Percentiles rank a stretch among this genome's conserved stretches.
Conservation (phyloP, 2,329 filamentous ascomycete genomes). For the Phoma sp. region DNA sequence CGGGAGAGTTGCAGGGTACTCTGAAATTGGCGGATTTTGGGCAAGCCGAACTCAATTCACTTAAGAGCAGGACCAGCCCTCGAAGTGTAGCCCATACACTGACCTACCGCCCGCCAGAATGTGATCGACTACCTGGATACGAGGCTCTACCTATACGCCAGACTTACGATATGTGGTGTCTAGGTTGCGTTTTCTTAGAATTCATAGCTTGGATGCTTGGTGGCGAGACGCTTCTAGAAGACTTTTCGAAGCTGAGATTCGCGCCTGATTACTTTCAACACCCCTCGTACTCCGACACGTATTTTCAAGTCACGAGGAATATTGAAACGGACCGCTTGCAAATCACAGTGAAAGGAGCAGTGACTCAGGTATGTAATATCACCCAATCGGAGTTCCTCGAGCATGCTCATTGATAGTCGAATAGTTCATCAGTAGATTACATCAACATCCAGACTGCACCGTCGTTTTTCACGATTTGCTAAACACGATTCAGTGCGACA, state of each 20-base stretch:
- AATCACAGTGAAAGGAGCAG: slow-evolving; percentile 6
- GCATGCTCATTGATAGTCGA: no score
- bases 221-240: not conserved
- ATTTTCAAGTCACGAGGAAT: slow-evolving; percentile 5
- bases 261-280: not conserved
- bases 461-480: no score
- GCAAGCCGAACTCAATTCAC: slow-evolving; percentile 16
- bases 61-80: not conserved
- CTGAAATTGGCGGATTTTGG: slow-evolving; percentile 30
- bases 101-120: slow-evolving; percentile 26
- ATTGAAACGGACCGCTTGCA: not conserved
- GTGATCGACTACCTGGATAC: slow-evolving; percentile 2
- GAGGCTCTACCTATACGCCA: slow-evolving; percentile 8
- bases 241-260: not conserved
- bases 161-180: slow-evolving; percentile 31
- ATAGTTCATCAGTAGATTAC: no score
- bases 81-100: not conserved
- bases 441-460: no score
- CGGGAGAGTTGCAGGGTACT: not conserved
- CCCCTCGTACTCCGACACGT: slow-evolving; percentile 1
- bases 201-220: slow-evolving; percentile 24
- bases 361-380: slow-evolving; percentile 8
- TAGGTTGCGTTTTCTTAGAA: slow-evolving; percentile 30
- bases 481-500: no score
- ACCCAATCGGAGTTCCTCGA: no score